Conservation (phyloP, 1,284 basidiomycete genomes). For the Puccinia coronata region DNA sequence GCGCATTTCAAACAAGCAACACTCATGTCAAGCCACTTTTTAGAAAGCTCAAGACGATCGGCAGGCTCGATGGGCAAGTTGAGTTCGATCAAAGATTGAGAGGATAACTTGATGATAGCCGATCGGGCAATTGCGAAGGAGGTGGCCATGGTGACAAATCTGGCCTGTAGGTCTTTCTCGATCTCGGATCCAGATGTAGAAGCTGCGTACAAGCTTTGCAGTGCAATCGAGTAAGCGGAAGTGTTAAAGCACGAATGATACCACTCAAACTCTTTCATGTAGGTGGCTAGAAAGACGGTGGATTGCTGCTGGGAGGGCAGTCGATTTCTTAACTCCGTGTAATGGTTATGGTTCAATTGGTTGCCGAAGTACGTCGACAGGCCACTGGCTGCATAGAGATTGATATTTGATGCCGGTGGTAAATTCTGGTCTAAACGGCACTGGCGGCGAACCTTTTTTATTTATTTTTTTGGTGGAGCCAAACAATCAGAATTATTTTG, state of each 20-base stretch:
- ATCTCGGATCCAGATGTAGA: not conserved
- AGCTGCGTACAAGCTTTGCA: conserved; percentile 12
- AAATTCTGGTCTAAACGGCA: conserved; percentile 22
- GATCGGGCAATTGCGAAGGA: conserved; percentile 38
- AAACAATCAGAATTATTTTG: not conserved
- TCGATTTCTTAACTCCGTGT: conserved; percentile 18
- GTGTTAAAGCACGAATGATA: conserved; percentile 46
- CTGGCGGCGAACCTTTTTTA: conserved; percentile 43
- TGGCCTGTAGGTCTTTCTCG: conserved; percentile 7
- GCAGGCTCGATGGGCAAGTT: conserved; percentile 1
- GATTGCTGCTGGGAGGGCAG: conserved; percentile 41
- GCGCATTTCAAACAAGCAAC: conserved; percentile 46
- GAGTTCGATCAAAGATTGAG: not conserved
- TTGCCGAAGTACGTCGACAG: conserved; percentile 35
- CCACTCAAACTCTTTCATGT: conserved; percentile 40
- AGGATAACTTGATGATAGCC: conserved; percentile 34
- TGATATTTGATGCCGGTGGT: not conserved
- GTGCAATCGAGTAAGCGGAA: not conserved
- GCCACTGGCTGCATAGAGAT: conserved; percentile 7
- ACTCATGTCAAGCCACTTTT: conserved; percentile 39
- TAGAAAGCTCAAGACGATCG: conserved; percentile 37
- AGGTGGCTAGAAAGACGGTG: conserved; percentile 13
- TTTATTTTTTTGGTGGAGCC: not conserved
- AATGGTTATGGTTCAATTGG: conserved; percentile 13
- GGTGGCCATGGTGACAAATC: conserved; percentile 39